Evolutionary conservation across 441 rosid species (phyloP), one percentile per base, ranked within the genome.

Genomic region (Croton laevigatus): DNA sequence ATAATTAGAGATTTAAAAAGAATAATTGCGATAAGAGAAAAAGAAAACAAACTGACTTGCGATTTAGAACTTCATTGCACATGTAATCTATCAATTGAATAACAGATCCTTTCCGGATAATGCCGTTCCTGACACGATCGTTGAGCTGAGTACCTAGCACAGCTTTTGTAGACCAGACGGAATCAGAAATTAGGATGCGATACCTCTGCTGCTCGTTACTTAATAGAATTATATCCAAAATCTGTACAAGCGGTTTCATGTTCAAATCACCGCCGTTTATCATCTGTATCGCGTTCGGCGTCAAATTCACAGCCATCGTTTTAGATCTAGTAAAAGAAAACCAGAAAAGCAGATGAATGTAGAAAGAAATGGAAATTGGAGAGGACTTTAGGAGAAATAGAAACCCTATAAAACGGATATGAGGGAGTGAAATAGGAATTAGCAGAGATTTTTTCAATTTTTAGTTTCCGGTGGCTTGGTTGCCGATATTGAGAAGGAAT

Each of bases 131-230:
- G 83, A 93, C 86, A 38, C 76, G 85, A 73, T 88, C 94, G 71
- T 87, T 93, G 54, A 93, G 92, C 86, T 87, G 93, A 78, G 85
- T 86, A 0, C 92, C 92, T 14, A 90, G 83, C 92, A 90, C 88
- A 66, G 94, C 92, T 59, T 88, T 84, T 78, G 90, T 91, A 78
- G 90, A 73, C 19, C 74, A 72, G 66, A 77, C 77, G 60, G 91
- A 86, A 70, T 93, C 94, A 17, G 94, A 93, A 34, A 88, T 79
- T 37, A 88, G 78, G 59, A 93, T 70, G 51, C 90, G 88, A 78
- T 83, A 89, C 76, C 95, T 80, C 86, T 87, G 92, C 82, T 82
- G 94, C 54, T 71, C 76, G 72, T 73, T 80, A 32, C 87, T 88
- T 27, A 87, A 80, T 78, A 71, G 78, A 80, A 83, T 88, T 71